These are phyloP conservation scores for Solanum piurae DNA, from an alignment of 257 asterid species.

Conservation along the genomic window DNA sequence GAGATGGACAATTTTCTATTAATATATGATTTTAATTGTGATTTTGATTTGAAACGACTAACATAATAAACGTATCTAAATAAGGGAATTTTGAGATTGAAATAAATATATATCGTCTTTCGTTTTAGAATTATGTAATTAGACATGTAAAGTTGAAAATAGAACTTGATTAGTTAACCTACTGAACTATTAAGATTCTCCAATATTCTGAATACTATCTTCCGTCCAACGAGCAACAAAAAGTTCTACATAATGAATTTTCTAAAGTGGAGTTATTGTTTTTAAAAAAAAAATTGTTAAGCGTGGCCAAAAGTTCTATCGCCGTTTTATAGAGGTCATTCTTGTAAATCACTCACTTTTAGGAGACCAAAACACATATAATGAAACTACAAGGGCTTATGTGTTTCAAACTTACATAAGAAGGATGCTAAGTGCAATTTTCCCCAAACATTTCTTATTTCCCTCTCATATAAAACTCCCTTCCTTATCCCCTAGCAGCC, in stretches of 20 bases:
- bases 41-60: not conserved
- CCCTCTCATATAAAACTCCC: not conserved
- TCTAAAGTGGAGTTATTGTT: too few species aligned
- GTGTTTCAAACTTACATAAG: not conserved
- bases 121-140: not conserved
- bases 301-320: not conserved
- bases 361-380: not conserved
- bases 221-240: too few species aligned
- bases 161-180: too few species aligned
- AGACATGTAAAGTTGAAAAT: not conserved
- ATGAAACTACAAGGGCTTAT: not conserved
- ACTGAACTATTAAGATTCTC: too few species aligned
- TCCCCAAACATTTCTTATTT: not conserved
- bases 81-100: rapidly evolving
- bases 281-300: not conserved
- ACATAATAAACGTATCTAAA: rapidly evolving
- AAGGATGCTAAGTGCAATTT: not conserved
- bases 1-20: not conserved
- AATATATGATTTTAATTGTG: too few species aligned
- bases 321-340: not conserved
- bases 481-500: not conserved
- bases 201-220: too few species aligned
- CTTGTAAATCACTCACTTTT: not conserved
- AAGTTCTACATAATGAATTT: too few species aligned
- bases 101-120: not conserved